Evolutionary conservation across 148 eudicot species (phyloP).

Genomic region (Cornus controversa): DNA sequence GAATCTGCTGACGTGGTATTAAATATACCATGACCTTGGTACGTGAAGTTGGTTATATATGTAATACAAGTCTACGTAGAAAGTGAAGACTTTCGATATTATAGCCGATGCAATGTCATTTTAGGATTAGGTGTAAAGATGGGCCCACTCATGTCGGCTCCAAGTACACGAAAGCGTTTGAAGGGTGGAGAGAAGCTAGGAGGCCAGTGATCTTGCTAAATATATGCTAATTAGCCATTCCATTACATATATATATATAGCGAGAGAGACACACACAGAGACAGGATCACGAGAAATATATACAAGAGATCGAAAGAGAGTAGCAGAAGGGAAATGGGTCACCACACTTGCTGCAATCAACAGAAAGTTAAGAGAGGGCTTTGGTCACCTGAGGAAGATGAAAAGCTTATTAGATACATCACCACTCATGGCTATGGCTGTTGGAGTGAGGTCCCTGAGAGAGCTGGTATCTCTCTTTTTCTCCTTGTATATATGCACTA

Average conservation of each 20-base stretch:
- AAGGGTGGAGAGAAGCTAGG: neutral
- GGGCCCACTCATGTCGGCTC: conserved; percentile 8
- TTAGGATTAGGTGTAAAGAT: conserved; percentile 42
- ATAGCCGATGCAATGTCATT: conserved; percentile 36
- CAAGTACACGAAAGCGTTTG: neutral
- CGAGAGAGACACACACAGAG: too few species aligned
- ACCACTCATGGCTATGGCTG: conserved; percentile 91
- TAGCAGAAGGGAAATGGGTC: conserved; percentile 50
- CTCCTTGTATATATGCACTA: neutral
- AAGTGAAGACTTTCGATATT: neutral
- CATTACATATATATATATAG: too few species aligned
- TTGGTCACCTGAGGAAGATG: conserved; percentile 96
- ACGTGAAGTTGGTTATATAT: conserved; percentile 28
- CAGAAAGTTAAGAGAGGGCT: conserved; percentile 97
- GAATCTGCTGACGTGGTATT: too few species aligned
- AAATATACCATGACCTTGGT: neutral
- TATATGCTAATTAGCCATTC: neutral
- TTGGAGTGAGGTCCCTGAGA: conserved; percentile 97
- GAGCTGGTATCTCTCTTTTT: conserved; percentile 58
- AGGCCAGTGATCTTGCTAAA: too few species aligned
- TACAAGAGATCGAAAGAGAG: neutral
- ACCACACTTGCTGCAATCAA: conserved; percentile 91
- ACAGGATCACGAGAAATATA: neutral
- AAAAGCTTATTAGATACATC: conserved; percentile 75
- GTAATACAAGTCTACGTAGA: conserved; percentile 37